Percentiles rank a stretch among this genome's conserved stretches.
Evolutionary conservation across 495 filamentous ascomycete genomes (phyloP).

Genomic region (Penicillium turbatum): DNA sequence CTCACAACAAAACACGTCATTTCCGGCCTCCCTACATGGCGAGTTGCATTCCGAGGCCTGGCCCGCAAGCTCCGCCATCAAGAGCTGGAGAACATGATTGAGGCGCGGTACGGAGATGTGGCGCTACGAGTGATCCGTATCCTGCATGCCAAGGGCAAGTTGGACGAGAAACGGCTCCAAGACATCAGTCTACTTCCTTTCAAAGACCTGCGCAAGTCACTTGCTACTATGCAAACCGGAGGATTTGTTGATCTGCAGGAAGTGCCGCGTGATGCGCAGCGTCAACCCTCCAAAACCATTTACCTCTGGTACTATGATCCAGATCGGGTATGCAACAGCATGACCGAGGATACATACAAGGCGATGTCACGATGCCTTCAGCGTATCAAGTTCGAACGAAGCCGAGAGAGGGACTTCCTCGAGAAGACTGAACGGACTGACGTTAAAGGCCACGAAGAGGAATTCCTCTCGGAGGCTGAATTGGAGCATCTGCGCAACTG

Average conservation of each 20-base stretch:
- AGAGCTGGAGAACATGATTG: constrained; percentile 75
- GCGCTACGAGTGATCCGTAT: constrained; percentile 77
- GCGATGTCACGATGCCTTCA: constrained; percentile 83
- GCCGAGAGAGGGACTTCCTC: constrained; percentile 61
- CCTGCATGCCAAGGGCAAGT: constrained; percentile 76
- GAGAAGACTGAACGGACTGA: constrained; percentile 76
- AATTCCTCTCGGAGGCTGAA: constrained; percentile 65
- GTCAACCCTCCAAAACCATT: constrained; percentile 71
- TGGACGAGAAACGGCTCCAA: constrained; percentile 83
- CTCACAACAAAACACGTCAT: constrained; percentile 51
- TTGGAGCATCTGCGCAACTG: constrained; percentile 62
- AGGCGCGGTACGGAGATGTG: constrained; percentile 66
- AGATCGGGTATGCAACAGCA: constrained; percentile 57
- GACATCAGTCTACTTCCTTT: constrained; percentile 70
- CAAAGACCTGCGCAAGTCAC: constrained; percentile 73
- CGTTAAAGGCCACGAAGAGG: constrained; percentile 74
- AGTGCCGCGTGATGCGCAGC: constrained; percentile 77
- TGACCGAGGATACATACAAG: constrained; percentile 78
- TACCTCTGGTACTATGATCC: constrained; percentile 89
- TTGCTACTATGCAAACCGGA: constrained; percentile 73
- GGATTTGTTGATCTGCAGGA: constrained; percentile 89
- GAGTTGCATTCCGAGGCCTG: constrained; percentile 68
- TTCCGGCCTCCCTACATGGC: constrained; percentile 66
- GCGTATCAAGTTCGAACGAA: constrained; percentile 65
- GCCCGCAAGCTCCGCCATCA: constrained; percentile 61